Percentiles rank a stretch among this genome's conserved stretches.
These are phyloP conservation scores for Dryas octopetala DNA, from an alignment of 306 rosid species.

Conservation along the genomic window DNA sequence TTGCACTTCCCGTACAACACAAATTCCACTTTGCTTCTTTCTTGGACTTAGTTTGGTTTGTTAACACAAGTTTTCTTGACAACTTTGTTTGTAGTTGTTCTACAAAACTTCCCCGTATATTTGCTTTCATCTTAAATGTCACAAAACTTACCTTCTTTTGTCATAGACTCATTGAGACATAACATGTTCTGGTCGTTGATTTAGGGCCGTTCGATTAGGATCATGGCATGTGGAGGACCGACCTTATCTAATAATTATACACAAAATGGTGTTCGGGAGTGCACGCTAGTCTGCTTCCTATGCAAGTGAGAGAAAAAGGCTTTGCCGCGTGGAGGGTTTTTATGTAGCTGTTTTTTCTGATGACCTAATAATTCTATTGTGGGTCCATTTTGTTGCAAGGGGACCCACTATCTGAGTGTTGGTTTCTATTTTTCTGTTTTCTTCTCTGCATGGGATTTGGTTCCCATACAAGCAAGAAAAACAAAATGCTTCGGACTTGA, in stretches of 20 bases:
- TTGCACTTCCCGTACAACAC: slow-evolving; percentile 20
- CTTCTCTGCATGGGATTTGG: no score
- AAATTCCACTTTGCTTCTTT: slow-evolving; percentile 21
- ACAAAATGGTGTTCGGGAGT: not conserved
- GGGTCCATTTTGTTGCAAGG: slow-evolving; percentile 2
- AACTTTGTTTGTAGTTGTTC: slow-evolving; percentile 48
- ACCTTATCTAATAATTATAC: not conserved
- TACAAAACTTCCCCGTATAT: no score
- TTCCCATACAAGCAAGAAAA: no score
- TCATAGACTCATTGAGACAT: no score
- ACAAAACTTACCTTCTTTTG: no score
- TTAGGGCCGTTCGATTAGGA: not conserved
- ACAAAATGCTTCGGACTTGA: not conserved
- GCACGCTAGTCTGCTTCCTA: not conserved
- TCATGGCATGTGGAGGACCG: not conserved
- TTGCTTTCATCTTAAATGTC: no score
- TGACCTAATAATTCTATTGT: slow-evolving; percentile 46
- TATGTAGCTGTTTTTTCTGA: slow-evolving; percentile 32
- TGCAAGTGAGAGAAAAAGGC: not conserved
- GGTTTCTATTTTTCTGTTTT: not conserved
- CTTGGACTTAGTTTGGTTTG: slow-evolving; percentile 4
- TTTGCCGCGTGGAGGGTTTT: slow-evolving; percentile 38
- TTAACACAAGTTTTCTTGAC: slow-evolving; percentile 25
- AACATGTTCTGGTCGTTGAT: not conserved
- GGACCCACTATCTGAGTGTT: slow-evolving; percentile 19